Percentiles rank a stretch among this genome's conserved stretches.
Evolutionary conservation across 2,329 filamentous ascomycete genomes (phyloP).

Genomic region (Xylariaceae sp.): DNA sequence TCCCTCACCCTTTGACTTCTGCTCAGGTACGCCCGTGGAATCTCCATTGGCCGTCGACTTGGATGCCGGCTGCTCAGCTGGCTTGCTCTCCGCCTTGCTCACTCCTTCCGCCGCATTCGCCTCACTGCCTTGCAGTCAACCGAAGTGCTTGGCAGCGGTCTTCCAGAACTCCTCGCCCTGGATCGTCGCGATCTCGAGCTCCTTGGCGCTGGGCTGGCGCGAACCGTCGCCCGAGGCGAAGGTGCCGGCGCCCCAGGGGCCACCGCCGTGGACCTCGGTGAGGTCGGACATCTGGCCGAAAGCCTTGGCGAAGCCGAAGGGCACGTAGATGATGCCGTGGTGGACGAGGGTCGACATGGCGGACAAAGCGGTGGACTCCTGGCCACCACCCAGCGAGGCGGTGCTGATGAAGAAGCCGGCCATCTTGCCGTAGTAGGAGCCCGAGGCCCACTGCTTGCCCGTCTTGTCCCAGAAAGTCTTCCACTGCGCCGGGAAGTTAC

Average conservation of each 20-base stretch:
- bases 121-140: slow-evolving; percentile 71
- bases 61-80: slow-evolving; percentile 6
- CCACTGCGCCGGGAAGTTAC: slow-evolving; percentile 96
- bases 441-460: slow-evolving; percentile 75
- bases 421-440: slow-evolving; percentile 80
- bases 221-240: slow-evolving; percentile 77
- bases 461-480: slow-evolving; percentile 91
- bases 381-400: slow-evolving; percentile 79
- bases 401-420: slow-evolving; percentile 89
- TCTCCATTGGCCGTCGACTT: slow-evolving; percentile 15
- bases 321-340: slow-evolving; percentile 96
- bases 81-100: slow-evolving; percentile 3
- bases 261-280: slow-evolving; percentile 77
- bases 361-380: slow-evolving; percentile 81
- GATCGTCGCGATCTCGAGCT: slow-evolving; percentile 72
- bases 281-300: slow-evolving; percentile 70
- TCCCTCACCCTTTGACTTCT: slow-evolving; percentile 54
- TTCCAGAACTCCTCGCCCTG: slow-evolving; percentile 87
- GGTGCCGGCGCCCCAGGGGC: slow-evolving; percentile 90
- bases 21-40: slow-evolving; percentile 14
- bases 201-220: slow-evolving; percentile 70
- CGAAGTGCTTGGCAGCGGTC: slow-evolving; percentile 64
- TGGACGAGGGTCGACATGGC: slow-evolving; percentile 83
- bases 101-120: slow-evolving; percentile 16
- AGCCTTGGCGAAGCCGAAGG: slow-evolving; percentile 81